Evolutionary conservation across 805 yeast species (phyloP), one percentile per base, ranked within the genome.

Genomic region (Yamadazyma sp.): DNA sequence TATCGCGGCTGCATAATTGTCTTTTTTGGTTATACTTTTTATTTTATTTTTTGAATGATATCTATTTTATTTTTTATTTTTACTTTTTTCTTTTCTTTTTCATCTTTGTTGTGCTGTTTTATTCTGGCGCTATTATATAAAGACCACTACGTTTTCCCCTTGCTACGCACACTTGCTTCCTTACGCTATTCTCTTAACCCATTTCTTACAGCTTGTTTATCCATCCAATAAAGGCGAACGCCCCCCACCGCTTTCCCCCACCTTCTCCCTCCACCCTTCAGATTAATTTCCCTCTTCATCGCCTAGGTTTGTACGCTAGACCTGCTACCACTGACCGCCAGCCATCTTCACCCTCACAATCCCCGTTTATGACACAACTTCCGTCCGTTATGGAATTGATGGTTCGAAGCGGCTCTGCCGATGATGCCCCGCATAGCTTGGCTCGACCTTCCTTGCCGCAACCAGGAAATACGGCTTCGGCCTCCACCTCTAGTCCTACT

Each of bases 351-450:
- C 21, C 28, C 30, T 12, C 16, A 15, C 17, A 17, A 17, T 6
- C 29, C 27, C 20, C 15, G 35, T 8, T 27, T 13, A 44, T 44
- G 47, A 38, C 48, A 9, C 45, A 38, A 32, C 34, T 44, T 24
- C 48, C 48, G 6, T 34, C 48, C 11, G 45, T 45, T 11, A 37
- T 41, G 26, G 45, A 45, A 27, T 11, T 45, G 18, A 38, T 45
- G 19, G 28, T 41, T 13, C 20, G 22, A 28, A 7, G 30, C 19
- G 23, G 14, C 20, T 5, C 25, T 21, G 27, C 12, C 20, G 27
- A 25, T 9, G n/a, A 15, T 11, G n/a, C 14, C 28, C 6, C 11
- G 21, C 18, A 16, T 3, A 5, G 3, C 28, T 14, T 17, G 14
- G n/a, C 21, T 21, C 35, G 21, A 14, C 14, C 20, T 4, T 16